phyloP scores from a whole-genome alignment of 2,329 filamentous ascomycete species.

The Orbilia blumenaviensis region DNA sequence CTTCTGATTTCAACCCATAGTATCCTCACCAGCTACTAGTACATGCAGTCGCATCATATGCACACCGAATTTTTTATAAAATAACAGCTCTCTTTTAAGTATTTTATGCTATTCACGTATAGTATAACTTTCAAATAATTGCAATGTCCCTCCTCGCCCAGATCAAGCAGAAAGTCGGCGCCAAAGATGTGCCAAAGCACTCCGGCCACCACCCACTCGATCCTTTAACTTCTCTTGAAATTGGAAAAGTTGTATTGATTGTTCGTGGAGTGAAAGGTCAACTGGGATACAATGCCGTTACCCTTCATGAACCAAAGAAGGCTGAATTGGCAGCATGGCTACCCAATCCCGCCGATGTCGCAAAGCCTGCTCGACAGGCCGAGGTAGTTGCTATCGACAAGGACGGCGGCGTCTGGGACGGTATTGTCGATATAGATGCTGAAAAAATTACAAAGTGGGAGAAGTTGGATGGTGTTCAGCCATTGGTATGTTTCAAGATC shows the following conservation, averaged over 20 bases:
- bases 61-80: neutral
- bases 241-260: constrained; percentile 74
- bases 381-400: constrained; percentile 84
- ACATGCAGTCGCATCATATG: neutral
- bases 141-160: constrained; percentile 25
- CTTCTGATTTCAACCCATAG: neutral
- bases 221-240: constrained; percentile 76
- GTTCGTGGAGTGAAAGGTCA: constrained; percentile 75
- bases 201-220: constrained; percentile 75
- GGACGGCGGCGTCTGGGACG: constrained; percentile 83
- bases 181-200: neutral
- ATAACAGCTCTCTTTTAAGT: neutral
- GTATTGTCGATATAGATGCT: constrained; percentile 75
- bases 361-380: constrained; percentile 75
- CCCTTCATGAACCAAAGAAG: constrained; percentile 85
- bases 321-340: constrained; percentile 83
- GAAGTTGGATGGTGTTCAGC: constrained; percentile 78
- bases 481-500: constrained; percentile 68
- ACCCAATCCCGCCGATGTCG: constrained; percentile 69
- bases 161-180: constrained; percentile 29
- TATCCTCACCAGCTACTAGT: neutral
- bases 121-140: neutral
- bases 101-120: neutral
- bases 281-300: constrained; percentile 86
- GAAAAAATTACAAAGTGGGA: constrained; percentile 78